Evolutionary conservation across 768 basidiomycete species (phyloP).

Genomic region (Chiua virens): DNA sequence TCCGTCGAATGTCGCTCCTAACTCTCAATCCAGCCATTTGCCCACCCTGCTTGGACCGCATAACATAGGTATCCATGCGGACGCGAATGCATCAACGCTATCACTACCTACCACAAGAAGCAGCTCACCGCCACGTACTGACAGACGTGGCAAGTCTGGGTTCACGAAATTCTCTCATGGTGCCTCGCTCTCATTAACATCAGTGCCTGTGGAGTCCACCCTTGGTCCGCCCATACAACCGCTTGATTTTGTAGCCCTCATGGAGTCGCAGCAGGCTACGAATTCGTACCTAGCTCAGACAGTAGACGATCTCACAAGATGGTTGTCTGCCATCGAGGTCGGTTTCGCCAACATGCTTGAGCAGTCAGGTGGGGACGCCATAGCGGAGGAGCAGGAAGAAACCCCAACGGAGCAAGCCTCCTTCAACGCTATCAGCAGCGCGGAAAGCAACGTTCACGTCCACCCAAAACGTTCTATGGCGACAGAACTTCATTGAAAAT

Average conservation of each 20-base stretch:
- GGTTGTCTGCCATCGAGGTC: constrained; percentile 71
- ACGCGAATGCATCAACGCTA: constrained; percentile 39
- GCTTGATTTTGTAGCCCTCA: constrained; percentile 63
- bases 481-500: constrained; percentile 21
- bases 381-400: constrained; percentile 66
- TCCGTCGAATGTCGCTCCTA: constrained; percentile 48
- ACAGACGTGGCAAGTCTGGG: constrained; percentile 21
- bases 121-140: constrained; percentile 26
- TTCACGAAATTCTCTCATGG: constrained; percentile 29
- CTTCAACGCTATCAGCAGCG: constrained; percentile 5
- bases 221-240: constrained; percentile 55
- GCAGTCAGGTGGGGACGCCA: constrained; percentile 47
- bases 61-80: constrained; percentile 22
- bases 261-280: constrained; percentile 56
- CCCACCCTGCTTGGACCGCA: constrained; percentile 39
- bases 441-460: constrained; percentile 6
- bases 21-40: constrained; percentile 37
- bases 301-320: constrained; percentile 72
- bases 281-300: constrained; percentile 70
- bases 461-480: constrained; percentile 11
- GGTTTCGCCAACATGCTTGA: constrained; percentile 72
- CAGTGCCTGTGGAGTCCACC: constrained; percentile 29
- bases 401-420: constrained; percentile 24
- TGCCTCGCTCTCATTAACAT: constrained; percentile 34
- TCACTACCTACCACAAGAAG: constrained; percentile 41